Conservation (phyloP, 1,284 basidiomycete genomes). For the Agaricales sp. region DNA sequence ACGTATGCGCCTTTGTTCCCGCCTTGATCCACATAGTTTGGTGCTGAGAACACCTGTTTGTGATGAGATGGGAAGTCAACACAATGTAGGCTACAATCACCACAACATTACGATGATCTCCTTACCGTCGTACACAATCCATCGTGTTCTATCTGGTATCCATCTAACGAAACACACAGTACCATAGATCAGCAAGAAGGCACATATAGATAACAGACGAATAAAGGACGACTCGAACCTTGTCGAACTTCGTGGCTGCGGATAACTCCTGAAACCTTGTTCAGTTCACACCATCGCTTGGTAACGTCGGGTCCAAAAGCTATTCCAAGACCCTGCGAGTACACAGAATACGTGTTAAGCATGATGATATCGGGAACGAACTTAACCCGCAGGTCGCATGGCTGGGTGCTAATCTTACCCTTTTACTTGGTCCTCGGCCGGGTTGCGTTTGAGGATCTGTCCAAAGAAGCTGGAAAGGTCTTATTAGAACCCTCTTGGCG, state of each 20-base stretch:
- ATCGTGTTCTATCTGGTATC: conserved; percentile 84
- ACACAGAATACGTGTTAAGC: background rate
- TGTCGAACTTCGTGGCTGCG: conserved; percentile 97
- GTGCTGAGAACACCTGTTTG: conserved; percentile 67
- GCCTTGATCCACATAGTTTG: conserved; percentile 77
- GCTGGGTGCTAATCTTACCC: no score
- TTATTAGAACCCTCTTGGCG: background rate
- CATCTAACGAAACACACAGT: conserved; percentile 36
- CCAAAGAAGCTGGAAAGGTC: conserved; percentile 54
- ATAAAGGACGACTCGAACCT: conserved; percentile 35
- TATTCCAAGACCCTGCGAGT: conserved; percentile 78
- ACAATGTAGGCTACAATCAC: conserved; percentile 1
- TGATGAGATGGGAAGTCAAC: conserved; percentile 10
- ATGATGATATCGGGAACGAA: conserved; percentile 7
- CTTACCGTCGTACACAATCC: conserved; percentile 82
- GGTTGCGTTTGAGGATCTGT: conserved; percentile 88
- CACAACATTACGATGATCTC: conserved; percentile 15
- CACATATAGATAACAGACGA: conserved; percentile 4
- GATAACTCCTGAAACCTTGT: conserved; percentile 83
- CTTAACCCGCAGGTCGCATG: no score
- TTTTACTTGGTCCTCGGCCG: conserved; percentile 95
- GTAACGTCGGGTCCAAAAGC: conserved; percentile 95
- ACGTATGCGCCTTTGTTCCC: conserved; percentile 80
- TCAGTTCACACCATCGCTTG: conserved; percentile 79
- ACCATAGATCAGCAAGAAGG: background rate